A percentile compares a stretch with the other conserved stretches of the same genome.
phyloP scores from a whole-genome alignment of 306 rosid species.

The Pterocarpus santalinus region DNA sequence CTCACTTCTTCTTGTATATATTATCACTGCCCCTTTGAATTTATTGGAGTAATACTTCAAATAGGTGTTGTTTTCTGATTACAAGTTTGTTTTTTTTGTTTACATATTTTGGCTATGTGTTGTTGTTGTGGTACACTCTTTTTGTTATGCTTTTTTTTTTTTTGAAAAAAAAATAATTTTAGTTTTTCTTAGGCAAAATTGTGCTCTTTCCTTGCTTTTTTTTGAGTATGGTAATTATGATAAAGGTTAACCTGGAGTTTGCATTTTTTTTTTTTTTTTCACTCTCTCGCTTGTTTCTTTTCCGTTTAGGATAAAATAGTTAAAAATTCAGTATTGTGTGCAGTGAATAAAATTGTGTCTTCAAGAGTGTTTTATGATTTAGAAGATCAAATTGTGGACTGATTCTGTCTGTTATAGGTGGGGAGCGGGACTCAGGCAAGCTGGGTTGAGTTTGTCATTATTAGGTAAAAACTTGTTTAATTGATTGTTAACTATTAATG shows the following conservation, averaged over 20 bases:
- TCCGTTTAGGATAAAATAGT: neutral
- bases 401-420: constrained; percentile 21
- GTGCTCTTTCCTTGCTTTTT: neutral
- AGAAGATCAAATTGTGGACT: constrained; percentile 7
- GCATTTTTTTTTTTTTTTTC: neutral
- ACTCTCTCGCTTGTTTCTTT: neutral
- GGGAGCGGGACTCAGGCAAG: constrained; percentile 23
- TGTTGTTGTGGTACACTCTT: neutral
- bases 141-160: neutral
- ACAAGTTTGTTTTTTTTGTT: constrained; percentile 8
- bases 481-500: constrained; percentile 24
- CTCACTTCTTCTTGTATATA: constrained; percentile 19
- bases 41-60: neutral
- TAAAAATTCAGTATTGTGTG: constrained; percentile 20
- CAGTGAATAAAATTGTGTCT: constrained; percentile 9
- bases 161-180: too few relatives aligned
- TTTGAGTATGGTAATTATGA: constrained; percentile 19
- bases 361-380: constrained; percentile 33
- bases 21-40: constrained; percentile 13
- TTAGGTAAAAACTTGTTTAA: neutral
- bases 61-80: constrained; percentile 41
- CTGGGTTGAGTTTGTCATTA: constrained; percentile 31
- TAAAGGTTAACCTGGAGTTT: constrained; percentile 29
- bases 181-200: neutral
- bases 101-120: neutral